phyloP scores from a whole-genome alignment of 805 yeast genomes.

The Metschnikowia shivogae region DNA sequence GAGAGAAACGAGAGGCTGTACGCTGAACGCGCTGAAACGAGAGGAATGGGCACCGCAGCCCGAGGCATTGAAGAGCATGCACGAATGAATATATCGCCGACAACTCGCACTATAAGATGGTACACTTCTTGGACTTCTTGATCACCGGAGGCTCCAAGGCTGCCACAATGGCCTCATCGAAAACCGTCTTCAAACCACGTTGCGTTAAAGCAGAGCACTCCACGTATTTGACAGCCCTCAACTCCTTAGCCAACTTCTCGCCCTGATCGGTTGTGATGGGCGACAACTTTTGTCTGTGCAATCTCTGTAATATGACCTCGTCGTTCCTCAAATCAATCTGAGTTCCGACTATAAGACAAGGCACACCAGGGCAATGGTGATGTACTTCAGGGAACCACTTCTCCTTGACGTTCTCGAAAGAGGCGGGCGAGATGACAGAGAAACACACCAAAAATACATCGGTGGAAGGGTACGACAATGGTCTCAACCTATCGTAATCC shows the following conservation, averaged over 20 bases:
- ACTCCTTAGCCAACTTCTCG: constrained; percentile 86
- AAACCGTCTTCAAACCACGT: constrained; percentile 94
- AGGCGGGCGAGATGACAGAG: constrained; percentile 94
- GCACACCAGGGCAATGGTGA: constrained; percentile 98
- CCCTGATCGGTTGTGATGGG: constrained; percentile 88
- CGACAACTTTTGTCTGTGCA: constrained; percentile 83
- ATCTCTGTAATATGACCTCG: constrained; percentile 82
- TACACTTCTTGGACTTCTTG: constrained; percentile 77
- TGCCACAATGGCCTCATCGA: constrained; percentile 97
- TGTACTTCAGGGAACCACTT: constrained; percentile 98
- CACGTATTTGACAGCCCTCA: constrained; percentile 93
- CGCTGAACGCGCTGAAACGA: constrained; percentile 2
- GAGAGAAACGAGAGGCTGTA: constrained; percentile 3
- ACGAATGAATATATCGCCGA: not conserved
- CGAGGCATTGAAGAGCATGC: not conserved
- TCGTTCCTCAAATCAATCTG: constrained; percentile 94
- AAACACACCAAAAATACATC: constrained; percentile 96
- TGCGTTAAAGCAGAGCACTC: constrained; percentile 98
- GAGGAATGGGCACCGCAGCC: not conserved
- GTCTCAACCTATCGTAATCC: constrained; percentile 96
- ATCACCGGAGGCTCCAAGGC: constrained; percentile 96
- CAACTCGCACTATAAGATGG: constrained; percentile 54
- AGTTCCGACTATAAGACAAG: constrained; percentile 95
- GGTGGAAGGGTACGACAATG: constrained; percentile 93
- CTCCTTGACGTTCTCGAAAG: constrained; percentile 95